Evolutionary conservation across 495 filamentous ascomycete species (phyloP).

Genomic region (Penicillium pulvis): DNA sequence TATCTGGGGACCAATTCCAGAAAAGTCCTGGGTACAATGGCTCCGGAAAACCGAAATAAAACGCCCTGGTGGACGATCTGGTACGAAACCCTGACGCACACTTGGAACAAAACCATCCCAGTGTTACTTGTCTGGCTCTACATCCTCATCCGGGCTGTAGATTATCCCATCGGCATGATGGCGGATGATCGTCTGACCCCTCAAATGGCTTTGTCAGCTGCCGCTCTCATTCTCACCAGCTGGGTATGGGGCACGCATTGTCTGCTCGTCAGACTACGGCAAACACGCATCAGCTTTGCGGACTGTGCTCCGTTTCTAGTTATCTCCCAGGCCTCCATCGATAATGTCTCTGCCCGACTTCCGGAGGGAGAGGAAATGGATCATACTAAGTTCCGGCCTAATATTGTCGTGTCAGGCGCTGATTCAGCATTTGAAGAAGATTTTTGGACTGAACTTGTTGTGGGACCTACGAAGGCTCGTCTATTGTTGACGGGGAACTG

Average conservation of each 20-base stretch:
- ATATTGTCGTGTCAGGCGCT: constrained; percentile 72
- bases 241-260: not conserved
- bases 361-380: constrained; percentile 59
- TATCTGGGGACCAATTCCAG: constrained; percentile 68
- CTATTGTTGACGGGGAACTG: constrained; percentile 77
- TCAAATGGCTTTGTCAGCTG: not conserved
- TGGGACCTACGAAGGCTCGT: constrained; percentile 35
- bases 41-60: constrained; percentile 31
- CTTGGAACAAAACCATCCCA: not conserved
- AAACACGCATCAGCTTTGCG: constrained; percentile 68
- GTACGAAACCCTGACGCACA: not conserved
- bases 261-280: constrained; percentile 8
- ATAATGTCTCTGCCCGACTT: constrained; percentile 64
- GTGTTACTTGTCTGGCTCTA: not conserved
- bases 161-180: not conserved
- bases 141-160: not conserved
- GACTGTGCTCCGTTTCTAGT: constrained; percentile 80
- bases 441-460: constrained; percentile 70
- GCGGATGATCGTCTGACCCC: not conserved
- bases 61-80: not conserved
- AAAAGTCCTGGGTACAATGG: constrained; percentile 62
- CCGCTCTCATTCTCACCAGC: not conserved
- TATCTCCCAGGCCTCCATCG: constrained; percentile 67
- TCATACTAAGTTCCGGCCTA: constrained; percentile 81
- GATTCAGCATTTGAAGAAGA: constrained; percentile 76